Evolutionary conservation across 148 eudicot genomes (phyloP).

Genomic region (Vaccinium corymbosum): DNA sequence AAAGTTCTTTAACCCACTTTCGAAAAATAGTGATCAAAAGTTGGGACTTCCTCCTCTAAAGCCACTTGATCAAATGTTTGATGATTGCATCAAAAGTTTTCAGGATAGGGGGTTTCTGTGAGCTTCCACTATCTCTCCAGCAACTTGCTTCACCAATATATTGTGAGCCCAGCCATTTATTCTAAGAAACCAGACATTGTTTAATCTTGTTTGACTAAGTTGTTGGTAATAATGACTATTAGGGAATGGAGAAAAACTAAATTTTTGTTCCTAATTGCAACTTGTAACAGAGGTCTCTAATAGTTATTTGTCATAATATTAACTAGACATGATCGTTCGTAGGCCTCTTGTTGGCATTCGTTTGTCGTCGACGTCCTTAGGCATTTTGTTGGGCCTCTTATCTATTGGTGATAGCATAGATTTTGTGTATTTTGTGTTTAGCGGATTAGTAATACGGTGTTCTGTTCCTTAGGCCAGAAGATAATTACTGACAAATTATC

Average conservation of each 20-base stretch:
- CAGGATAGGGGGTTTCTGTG: constrained; percentile 63
- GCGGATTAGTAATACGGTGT: too few species aligned
- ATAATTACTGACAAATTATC: too few species aligned
- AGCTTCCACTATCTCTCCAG: background rate
- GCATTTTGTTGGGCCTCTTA: too few species aligned
- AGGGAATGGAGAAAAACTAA: background rate
- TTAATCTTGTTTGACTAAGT: background rate
- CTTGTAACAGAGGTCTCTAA: background rate
- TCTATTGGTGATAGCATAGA: too few species aligned
- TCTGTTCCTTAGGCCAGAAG: too few species aligned
- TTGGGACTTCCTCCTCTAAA: constrained; percentile 69
- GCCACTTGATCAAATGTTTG: constrained; percentile 75
- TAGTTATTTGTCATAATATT: too few species aligned
- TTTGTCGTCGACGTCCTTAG: too few species aligned
- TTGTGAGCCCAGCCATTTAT: background rate
- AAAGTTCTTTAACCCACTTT: too few species aligned
- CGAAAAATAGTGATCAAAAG: background rate
- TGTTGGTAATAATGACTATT: background rate
- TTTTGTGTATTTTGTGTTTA: too few species aligned
- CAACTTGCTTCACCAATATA: background rate
- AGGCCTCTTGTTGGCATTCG: too few species aligned
- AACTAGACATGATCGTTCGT: too few species aligned
- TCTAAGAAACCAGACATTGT: background rate
- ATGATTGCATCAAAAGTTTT: constrained; percentile 78
- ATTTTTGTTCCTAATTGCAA: background rate